Base-by-base conservation (phyloP, 2,329 filamentous ascomycete genomes). In the Arthrobotrys sphaeroides region DNA sequence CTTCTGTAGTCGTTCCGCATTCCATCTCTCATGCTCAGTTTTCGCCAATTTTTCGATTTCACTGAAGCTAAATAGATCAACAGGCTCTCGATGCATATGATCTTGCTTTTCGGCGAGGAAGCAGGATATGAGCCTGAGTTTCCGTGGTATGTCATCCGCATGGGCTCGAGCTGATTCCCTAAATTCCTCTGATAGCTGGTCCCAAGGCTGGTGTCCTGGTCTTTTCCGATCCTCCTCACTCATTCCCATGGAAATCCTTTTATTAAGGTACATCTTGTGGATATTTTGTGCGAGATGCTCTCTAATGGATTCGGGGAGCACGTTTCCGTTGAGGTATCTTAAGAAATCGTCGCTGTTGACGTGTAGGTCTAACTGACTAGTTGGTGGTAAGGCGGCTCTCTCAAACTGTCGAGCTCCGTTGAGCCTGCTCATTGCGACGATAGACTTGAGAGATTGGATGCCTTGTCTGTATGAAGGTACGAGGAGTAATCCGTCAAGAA, bases 341-440 rank as follows among this genome's bases (percentile, higher is more conserved):
- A 42, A 45, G 3, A 73, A 61, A 1, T 12, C 49, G 33, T 26
- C 16, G 6, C 64, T 45, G 22, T 67, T 62, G 20, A 73, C 61
- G 24, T 73, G 69, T 40, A 73, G 43, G 10, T 67, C 69, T 9
- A 73, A 26, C 13, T 73, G 69, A 18, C 26, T 53, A 0, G 53
- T 43, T 10, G 69, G 69, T 67, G 69, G 69, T 5, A 73, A 18
- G 2, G 69, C 69, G 6, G 69, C 28, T 43, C 61, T 49, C 31
- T 66, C 61, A 18, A 73, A 73, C 12, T 67, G 60, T 1, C 40
- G 40, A 9, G 61, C 47, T 13, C 51, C 51, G 18, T 73, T 67
- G 13, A 73, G 61, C 26, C 69, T 60, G 42, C 69, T 73, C 69
- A 73, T 73, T 1, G 61, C 61, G 10, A 73, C 36, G 26, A 73